Evolutionary conservation across 306 rosid species (phyloP).

Genomic region (Trifolium repens): DNA sequence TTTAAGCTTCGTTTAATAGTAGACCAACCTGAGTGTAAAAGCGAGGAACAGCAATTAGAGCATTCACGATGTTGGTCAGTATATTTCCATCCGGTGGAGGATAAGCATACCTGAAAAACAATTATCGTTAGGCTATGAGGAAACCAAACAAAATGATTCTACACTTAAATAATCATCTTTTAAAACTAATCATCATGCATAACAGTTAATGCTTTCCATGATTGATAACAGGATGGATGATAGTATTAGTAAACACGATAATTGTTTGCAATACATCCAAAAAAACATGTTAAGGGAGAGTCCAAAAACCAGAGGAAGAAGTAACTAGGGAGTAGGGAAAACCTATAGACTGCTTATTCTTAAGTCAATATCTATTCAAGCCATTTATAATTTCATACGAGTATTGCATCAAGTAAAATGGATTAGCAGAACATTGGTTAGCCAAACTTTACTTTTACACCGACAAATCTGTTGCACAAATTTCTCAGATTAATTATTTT

Average conservation of each 20-base stretch:
- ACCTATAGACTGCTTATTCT: too few species aligned
- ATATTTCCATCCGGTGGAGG: slow-evolving; percentile 98
- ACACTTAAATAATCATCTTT: slow-evolving; percentile 6
- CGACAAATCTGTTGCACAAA: too few species aligned
- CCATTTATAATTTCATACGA: too few species aligned
- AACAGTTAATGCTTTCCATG: background rate
- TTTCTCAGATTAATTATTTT: too few species aligned
- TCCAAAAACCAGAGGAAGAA: too few species aligned
- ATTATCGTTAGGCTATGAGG: slow-evolving; percentile 29
- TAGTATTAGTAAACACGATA: slow-evolving; percentile 1
- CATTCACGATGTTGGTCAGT: slow-evolving; percentile 87
- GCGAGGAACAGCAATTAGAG: slow-evolving; percentile 94
- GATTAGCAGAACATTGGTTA: too few species aligned
- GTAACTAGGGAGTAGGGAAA: too few species aligned
- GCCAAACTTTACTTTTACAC: too few species aligned
- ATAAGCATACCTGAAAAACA: slow-evolving; percentile 77
- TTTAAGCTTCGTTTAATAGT: slow-evolving; percentile 28
- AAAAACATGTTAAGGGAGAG: too few species aligned
- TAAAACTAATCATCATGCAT: slow-evolving; percentile 22
- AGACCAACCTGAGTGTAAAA: slow-evolving; percentile 85
- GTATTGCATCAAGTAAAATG: too few species aligned
- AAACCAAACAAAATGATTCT: slow-evolving; percentile 39
- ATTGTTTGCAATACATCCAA: slow-evolving; percentile 5
- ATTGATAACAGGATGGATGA: background rate
- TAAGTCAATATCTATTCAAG: too few species aligned